A percentile compares a stretch with the other conserved stretches of the same genome.
Evolutionary conservation across 208 protist genomes (phyloP).

Genomic region (Spongospora subterranea): DNA sequence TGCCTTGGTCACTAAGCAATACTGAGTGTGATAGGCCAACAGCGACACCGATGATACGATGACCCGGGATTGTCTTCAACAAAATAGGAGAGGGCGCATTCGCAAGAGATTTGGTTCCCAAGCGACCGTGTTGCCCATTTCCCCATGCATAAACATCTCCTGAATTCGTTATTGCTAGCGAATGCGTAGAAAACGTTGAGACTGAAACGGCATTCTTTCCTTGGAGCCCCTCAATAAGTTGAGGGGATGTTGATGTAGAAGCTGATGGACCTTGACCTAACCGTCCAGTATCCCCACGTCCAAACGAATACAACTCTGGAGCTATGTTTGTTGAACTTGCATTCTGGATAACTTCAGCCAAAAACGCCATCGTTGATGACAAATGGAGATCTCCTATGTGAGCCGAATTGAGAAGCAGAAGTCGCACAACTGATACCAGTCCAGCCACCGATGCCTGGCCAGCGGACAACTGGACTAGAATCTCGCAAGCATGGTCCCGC

Average conservation of each 20-base stretch:
- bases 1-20: not conserved
- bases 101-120: conserved; percentile 16
- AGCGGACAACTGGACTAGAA: not conserved
- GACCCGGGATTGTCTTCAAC: not conserved
- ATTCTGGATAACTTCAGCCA: not conserved
- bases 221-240: conserved; percentile 1
- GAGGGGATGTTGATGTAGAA: not conserved
- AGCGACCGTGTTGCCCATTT: conserved; percentile 22
- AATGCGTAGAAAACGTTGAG: conserved; percentile 48
- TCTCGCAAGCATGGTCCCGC: not conserved
- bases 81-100: not conserved
- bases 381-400: not conserved
- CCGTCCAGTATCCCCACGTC: conserved; percentile 14
- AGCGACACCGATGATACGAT: not conserved
- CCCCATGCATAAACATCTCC: conserved; percentile 50
- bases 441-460: conserved; percentile 34
- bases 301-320: conserved; percentile 42
- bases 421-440: not conserved
- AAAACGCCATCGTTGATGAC: not conserved
- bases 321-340: not conserved
- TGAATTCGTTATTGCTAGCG: not conserved
- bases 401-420: not conserved
- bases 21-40: conserved; percentile 51
- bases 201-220: conserved; percentile 1
- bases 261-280: not conserved